Conservation (phyloP, 805 yeast genomes). For the Candida easanensis region DNA sequence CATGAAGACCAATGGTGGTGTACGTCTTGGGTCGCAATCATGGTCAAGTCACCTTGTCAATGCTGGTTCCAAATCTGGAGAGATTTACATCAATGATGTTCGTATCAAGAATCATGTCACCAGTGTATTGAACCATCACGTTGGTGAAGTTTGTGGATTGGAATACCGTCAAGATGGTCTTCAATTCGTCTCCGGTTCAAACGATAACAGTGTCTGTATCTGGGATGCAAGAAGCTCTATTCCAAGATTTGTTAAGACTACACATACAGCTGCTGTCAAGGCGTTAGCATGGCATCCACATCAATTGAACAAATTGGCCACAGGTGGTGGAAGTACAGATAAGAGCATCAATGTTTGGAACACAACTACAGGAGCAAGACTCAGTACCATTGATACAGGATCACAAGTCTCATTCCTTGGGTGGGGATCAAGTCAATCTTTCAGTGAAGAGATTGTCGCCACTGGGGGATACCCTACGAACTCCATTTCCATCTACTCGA, state of each 20-base stretch:
- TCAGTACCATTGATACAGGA: slow-evolving; percentile 85
- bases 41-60: slow-evolving; percentile 84
- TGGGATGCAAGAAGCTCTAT: slow-evolving; percentile 80
- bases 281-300: slow-evolving; percentile 95
- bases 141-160: slow-evolving; percentile 91
- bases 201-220: slow-evolving; percentile 86
- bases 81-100: slow-evolving; percentile 85
- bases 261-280: slow-evolving; percentile 92
- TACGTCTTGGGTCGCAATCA: slow-evolving; percentile 77
- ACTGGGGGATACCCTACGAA: slow-evolving; percentile 94
- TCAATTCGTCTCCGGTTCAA: slow-evolving; percentile 89
- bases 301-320: slow-evolving; percentile 77
- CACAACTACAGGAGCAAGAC: slow-evolving; percentile 82
- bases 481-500: slow-evolving; percentile 76
- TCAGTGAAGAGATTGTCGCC: slow-evolving; percentile 81
- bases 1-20: slow-evolving; percentile 63
- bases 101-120: slow-evolving; percentile 77
- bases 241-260: slow-evolving; percentile 73
- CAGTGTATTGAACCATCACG: slow-evolving; percentile 57
- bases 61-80: slow-evolving; percentile 86
- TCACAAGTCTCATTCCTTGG: slow-evolving; percentile 91
- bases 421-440: slow-evolving; percentile 80
- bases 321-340: slow-evolving; percentile 96
- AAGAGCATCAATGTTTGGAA: slow-evolving; percentile 93
- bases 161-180: slow-evolving; percentile 82